Percentiles rank a stretch among this genome's conserved stretches.
These are phyloP conservation scores for Mortierella sp. DNA, from an alignment of 371 early-diverging fungal genomes.

Conservation along the genomic window DNA sequence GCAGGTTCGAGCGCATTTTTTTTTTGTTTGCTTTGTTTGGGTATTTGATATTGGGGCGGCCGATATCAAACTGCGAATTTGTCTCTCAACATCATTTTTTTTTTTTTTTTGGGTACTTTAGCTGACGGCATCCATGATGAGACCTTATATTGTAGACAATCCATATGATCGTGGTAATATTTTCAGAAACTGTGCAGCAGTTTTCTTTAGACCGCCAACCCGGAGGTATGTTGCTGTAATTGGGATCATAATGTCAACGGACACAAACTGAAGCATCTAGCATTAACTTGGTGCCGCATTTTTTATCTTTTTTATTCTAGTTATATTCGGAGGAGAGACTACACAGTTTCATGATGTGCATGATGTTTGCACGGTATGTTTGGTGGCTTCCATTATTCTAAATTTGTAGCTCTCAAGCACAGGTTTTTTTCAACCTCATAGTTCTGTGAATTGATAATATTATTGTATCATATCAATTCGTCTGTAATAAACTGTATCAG, in stretches of 20 bases:
- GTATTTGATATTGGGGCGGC: not conserved
- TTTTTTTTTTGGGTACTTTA: conserved; percentile 25
- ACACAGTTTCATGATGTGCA: conserved; percentile 17
- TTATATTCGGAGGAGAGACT: conserved; percentile 49
- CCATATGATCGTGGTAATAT: conserved; percentile 66
- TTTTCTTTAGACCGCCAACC: conserved; percentile 70
- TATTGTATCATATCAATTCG: no score
- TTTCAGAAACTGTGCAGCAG: conserved; percentile 64
- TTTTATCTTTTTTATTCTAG: conserved; percentile 16
- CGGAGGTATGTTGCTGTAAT: conserved; percentile 60
- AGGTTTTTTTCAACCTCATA: no score
- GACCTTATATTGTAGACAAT: conserved; percentile 61
- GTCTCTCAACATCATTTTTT: not conserved
- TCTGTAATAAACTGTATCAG: no score
- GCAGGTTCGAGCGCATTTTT: conserved; percentile 63
- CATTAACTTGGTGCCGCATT: not conserved
- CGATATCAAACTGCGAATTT: no score
- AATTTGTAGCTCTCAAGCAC: no score
- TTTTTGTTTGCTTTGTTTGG: not conserved
- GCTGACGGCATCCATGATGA: conserved; percentile 64
- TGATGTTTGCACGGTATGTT: no score
- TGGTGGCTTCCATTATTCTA: no score
- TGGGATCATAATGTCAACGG: not conserved
- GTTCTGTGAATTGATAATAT: no score
- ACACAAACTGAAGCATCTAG: not conserved